phyloP scores from a whole-genome alignment of 306 rosid species.

The Potentilla sterilis region DNA sequence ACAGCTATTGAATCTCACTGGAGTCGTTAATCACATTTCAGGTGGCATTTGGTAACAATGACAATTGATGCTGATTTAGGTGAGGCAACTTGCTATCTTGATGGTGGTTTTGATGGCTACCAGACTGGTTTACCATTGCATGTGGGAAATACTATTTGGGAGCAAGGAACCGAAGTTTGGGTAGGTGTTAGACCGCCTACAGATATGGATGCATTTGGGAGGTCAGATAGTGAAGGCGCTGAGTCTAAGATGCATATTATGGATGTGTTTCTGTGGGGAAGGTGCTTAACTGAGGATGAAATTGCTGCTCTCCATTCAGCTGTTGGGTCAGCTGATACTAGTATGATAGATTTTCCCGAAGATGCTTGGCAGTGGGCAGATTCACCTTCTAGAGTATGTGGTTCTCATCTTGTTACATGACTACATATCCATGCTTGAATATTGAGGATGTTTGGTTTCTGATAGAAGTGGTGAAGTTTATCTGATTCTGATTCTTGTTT shows the following conservation, averaged over 20 bases:
- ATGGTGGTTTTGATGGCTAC: constrained; percentile 97
- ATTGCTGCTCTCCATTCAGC: constrained; percentile 79
- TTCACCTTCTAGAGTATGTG: constrained; percentile 86
- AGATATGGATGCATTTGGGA: constrained; percentile 93
- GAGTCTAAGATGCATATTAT: constrained; percentile 98
- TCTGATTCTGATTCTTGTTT: constrained; percentile 31
- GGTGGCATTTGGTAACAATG: constrained; percentile 99
- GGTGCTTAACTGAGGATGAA: constrained; percentile 97
- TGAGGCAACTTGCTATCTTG: constrained; percentile 90
- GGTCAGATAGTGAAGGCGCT: constrained; percentile 99
- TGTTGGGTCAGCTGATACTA: constrained; percentile 69
- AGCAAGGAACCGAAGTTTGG: constrained; percentile 91
- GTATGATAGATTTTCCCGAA: constrained; percentile 72
- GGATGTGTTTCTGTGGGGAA: constrained; percentile 98
- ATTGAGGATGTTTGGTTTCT: background rate
- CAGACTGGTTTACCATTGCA: constrained; percentile 80
- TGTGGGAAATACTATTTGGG: constrained; percentile 82
- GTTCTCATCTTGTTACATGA: background rate
- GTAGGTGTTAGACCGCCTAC: constrained; percentile 93
- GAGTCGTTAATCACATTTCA: constrained; percentile 42
- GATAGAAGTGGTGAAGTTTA: background rate
- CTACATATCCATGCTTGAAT: background rate
- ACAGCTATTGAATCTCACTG: constrained; percentile 16
- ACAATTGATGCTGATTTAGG: constrained; percentile 92
- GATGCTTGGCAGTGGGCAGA: constrained; percentile 98